phyloP scores from a whole-genome alignment of 768 basidiomycete species.

The Rhizopogon sp. region DNA sequence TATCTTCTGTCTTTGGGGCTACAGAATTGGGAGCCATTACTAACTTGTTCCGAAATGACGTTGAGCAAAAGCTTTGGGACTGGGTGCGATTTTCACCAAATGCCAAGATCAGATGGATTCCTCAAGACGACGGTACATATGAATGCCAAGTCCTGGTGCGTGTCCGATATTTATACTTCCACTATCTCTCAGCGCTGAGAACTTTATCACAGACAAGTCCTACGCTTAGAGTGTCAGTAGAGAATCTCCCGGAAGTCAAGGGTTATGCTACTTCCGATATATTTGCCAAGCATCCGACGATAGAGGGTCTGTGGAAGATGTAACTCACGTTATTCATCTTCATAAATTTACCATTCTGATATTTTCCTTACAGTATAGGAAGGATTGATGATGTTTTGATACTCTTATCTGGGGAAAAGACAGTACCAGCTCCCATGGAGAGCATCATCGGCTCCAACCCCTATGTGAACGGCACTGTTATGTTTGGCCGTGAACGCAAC shows the following conservation, averaged over 20 bases:
- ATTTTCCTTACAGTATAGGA: slow-evolving; percentile 27
- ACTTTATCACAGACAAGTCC: slow-evolving; percentile 16
- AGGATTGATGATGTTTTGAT: slow-evolving; percentile 31
- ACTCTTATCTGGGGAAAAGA: slow-evolving; percentile 29
- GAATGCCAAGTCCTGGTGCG: slow-evolving; percentile 35
- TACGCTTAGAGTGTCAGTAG: slow-evolving; percentile 22
- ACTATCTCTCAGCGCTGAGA: background rate
- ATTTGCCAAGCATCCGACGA: slow-evolving; percentile 38
- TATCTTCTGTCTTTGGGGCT: slow-evolving; percentile 29
- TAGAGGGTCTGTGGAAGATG: slow-evolving; percentile 39
- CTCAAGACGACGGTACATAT: slow-evolving; percentile 31
- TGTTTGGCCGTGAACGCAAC: slow-evolving; percentile 34
- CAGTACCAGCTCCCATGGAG: slow-evolving; percentile 31
- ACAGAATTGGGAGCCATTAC: slow-evolving; percentile 31
- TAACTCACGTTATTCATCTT: slow-evolving; percentile 10
- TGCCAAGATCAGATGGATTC: slow-evolving; percentile 26
- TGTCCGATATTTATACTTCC: background rate
- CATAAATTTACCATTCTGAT: background rate
- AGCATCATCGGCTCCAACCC: slow-evolving; percentile 13
- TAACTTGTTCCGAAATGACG: background rate
- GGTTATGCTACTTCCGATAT: slow-evolving; percentile 43
- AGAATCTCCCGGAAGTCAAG: slow-evolving; percentile 31
- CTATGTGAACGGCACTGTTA: slow-evolving; percentile 25
- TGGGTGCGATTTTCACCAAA: slow-evolving; percentile 24
- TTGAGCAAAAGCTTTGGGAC: slow-evolving; percentile 29